Evolutionary conservation across 2,329 filamentous ascomycete species (phyloP).

Genomic region (Uncinocarpus reesii): DNA sequence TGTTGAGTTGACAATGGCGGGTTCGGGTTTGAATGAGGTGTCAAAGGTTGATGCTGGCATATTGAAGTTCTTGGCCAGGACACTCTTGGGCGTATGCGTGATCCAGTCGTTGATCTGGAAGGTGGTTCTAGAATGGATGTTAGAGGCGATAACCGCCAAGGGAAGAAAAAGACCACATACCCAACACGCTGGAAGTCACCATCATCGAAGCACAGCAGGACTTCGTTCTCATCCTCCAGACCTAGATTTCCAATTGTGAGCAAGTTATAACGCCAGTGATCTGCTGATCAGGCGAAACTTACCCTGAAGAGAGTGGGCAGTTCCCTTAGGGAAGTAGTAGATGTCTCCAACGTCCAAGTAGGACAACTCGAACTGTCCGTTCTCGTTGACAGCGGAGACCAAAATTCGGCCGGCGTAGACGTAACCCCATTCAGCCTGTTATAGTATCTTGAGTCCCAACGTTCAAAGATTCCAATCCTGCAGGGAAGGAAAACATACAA

Average conservation of each 20-base stretch:
- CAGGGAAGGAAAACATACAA: conserved; percentile 39
- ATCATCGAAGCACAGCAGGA: conserved; percentile 56
- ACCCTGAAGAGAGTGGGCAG: conserved; percentile 51
- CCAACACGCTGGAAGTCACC: conserved; percentile 55
- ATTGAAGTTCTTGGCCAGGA: conserved; percentile 61
- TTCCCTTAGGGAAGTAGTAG: conserved; percentile 60
- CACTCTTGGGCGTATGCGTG: conserved; percentile 51
- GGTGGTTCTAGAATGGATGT: conserved; percentile 44
- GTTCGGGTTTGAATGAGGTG: conserved; percentile 47
- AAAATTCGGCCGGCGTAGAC: conserved; percentile 50
- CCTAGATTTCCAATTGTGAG: conserved; percentile 25
- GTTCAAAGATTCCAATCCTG: neutral
- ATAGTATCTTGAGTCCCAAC: neutral
- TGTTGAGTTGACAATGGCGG: conserved; percentile 53
- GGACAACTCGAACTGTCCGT: conserved; percentile 47
- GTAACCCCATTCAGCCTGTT: conserved; percentile 56
- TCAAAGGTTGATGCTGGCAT: conserved; percentile 51
- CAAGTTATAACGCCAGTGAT: neutral
- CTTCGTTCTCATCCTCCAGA: conserved; percentile 57
- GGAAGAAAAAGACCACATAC: conserved; percentile 26
- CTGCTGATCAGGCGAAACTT: neutral
- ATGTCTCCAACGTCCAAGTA: conserved; percentile 53
- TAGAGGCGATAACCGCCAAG: neutral
- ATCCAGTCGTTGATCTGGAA: conserved; percentile 65
- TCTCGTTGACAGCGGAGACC: conserved; percentile 52